Base-by-base conservation (phyloP, 2,329 filamentous ascomycete genomes). In the Verticillium dahliae region DNA sequence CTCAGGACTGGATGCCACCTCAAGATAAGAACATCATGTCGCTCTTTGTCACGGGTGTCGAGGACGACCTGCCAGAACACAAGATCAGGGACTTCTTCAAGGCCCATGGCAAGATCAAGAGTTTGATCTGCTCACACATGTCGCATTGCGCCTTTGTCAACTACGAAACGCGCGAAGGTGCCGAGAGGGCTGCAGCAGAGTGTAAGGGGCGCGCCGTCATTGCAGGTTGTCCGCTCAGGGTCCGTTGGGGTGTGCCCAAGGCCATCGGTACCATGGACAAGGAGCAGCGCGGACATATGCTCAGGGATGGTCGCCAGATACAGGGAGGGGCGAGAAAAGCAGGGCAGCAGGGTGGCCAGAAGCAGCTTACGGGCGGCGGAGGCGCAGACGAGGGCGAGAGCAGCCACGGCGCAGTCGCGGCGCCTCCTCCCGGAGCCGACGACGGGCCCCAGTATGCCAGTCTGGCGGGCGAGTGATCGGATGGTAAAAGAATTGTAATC, bases 131-230 rank as follows among this genome's bases (percentile, higher is more conserved):
- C 75, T 97, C 93, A 6, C 95, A 99, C 77, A 92, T 96, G 79
- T 94, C 94, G 15, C 95, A 98, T 72, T 98, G 93, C 74, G 95
- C 95, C 1, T 99, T 98, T 72, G 82, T 99, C 76, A 99, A 99
- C 77, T 99, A 92, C 73, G 87, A 92, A 68, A 91, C 89, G 3
- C 85, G 95, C 62, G 87, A 91, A 64, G 89, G 85, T 1, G 95
- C 96, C 0, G 95, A 99, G 76, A 87, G 84, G 62, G 96, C 96
- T 0, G 91, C 95, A 0, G 86, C 86, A 38, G 86, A 90, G 22
- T 94, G 92, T 68, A 90, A 97, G 73, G 95, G 96, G 6, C 90
- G 90, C 64, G 92, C 92, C 0, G 86, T 98, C 6, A 91, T 99
- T 69, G 88, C 92, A 39, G 95, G 95, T 3, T 97, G 94, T 69